A percentile compares a stretch with the other conserved stretches of the same genome.
Evolutionary conservation across 352 stramenopile genomes (phyloP).

Genomic region (Globisporangium splendens): DNA sequence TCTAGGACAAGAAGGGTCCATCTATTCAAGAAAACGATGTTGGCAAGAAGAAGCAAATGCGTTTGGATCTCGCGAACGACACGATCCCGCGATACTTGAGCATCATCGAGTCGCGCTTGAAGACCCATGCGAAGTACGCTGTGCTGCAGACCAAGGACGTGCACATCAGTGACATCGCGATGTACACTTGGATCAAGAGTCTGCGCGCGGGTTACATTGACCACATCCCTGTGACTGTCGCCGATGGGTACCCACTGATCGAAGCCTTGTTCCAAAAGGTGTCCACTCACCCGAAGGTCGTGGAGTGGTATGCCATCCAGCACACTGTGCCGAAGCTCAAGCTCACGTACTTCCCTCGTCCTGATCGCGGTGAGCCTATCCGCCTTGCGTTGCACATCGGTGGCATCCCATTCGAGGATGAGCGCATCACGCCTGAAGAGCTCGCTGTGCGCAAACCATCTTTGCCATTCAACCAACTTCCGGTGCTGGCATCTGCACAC

Average conservation of each 20-base stretch:
- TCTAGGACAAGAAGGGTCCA: constrained; percentile 23
- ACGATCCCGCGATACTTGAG: constrained; percentile 11
- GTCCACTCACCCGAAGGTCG: constrained; percentile 19
- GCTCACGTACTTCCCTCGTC: constrained; percentile 51
- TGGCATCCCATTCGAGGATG: constrained; percentile 51
- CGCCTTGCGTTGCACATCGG: constrained; percentile 39
- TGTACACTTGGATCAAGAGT: constrained; percentile 26
- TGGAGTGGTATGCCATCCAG: constrained; percentile 23
- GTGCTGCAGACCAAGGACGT: constrained; percentile 43
- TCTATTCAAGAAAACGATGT: constrained; percentile 27
- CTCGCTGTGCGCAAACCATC: constrained; percentile 25
- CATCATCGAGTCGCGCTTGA: constrained; percentile 10
- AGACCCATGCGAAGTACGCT: constrained; percentile 4
- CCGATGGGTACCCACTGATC: constrained; percentile 26
- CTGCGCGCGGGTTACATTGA: constrained; percentile 29
- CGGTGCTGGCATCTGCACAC: too few species aligned
- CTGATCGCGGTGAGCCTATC: constrained; percentile 46
- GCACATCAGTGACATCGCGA: constrained; percentile 28
- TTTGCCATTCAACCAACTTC: constrained; percentile 35
- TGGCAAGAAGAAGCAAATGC: constrained; percentile 26
- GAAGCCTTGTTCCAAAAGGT: constrained; percentile 28
- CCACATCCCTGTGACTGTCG: constrained; percentile 30
- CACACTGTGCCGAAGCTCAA: constrained; percentile 32
- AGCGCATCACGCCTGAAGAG: constrained; percentile 32
- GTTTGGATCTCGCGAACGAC: constrained; percentile 10